Conservation (phyloP, 306 rosid species). For the Oemleria cerasiformis region DNA sequence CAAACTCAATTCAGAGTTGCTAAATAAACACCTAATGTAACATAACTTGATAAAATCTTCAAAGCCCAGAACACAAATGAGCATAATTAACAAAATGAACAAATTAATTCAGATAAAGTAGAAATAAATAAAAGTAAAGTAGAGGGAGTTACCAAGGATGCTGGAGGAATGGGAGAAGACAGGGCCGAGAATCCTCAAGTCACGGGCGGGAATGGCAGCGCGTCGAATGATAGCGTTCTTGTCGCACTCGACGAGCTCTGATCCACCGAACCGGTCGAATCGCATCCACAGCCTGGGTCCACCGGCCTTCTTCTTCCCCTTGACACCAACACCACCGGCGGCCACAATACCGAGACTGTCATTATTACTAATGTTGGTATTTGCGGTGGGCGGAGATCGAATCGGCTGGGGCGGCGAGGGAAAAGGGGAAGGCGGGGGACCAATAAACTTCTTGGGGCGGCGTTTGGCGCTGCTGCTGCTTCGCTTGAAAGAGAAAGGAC, state of each 20-base stretch:
- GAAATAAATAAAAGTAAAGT: not conserved
- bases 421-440: not conserved
- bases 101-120: not conserved
- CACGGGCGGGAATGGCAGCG: slow-evolving; percentile 80
- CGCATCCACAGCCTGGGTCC: slow-evolving; percentile 93
- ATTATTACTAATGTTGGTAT: slow-evolving; percentile 14
- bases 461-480: slow-evolving; percentile 53
- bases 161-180: slow-evolving; percentile 90
- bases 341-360: slow-evolving; percentile 5
- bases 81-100: not conserved
- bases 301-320: slow-evolving; percentile 82
- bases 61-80: not conserved
- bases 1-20: too few species aligned
- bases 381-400: not conserved
- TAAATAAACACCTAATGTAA: not conserved
- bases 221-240: slow-evolving; percentile 73
- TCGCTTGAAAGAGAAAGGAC: slow-evolving; percentile 57
- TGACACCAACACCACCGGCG: slow-evolving; percentile 26
- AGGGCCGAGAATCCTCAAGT: slow-evolving; percentile 88
- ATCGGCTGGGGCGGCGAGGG: slow-evolving; percentile 26
- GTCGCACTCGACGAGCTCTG: slow-evolving; percentile 84
- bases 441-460: slow-evolving; percentile 47
- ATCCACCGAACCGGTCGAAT: slow-evolving; percentile 60
- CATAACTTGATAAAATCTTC: not conserved
- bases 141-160: slow-evolving; percentile 64